Evolutionary conservation across 352 stramenopile genomes (phyloP), one percentile per base, ranked within the genome.

Genomic region (Globisporangium emineosum): DNA sequence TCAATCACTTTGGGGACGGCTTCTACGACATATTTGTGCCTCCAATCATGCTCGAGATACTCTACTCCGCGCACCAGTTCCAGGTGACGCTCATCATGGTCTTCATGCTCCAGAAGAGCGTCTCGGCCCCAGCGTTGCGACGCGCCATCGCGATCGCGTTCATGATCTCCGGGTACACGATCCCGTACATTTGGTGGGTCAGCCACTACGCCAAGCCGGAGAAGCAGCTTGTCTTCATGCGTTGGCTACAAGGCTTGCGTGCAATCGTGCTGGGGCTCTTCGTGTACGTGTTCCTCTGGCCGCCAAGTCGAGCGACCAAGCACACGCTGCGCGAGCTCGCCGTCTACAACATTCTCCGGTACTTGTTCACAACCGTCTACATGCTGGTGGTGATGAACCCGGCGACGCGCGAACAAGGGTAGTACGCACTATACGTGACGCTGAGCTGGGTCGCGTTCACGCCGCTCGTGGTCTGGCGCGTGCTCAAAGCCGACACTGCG

Each of bases 31-130:
- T 42, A 2, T 64, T 52, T 2, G 10, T 76, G n/a, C 67, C 67
- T 29, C 50, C 60, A 2, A 35, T 79, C 15, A 25, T 69, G 12
- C 57, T 70, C 7, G 71, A 78, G 59, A 42, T 49, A 6, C 65
- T 75, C 45, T 79, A 77, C 65, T 65, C 57, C 3, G 73, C 67
- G 1, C 69, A 77, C 21, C 47, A 71, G 49, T 83, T 84, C 58
- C 67, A 66, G 52, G 60, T 83, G 21, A 57, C 72, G 54, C 64
- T 78, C 32, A 63, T 83, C 25, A 29, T 79, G 10, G 57, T 83
- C 10, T 62, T 84, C 23, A 69, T 84, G 62, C 69, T 75, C 29
- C 63, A 84, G 53, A 87, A 87, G 49, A 87, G 73, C 49, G 19
- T 84, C 3, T 84, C 78, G 4, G 10, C 62, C 1, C 67, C 72